Percentiles rank a stretch among this genome's conserved stretches.
Evolutionary conservation across 179 eudicot genomes (phyloP).

Genomic region (Monotropa hypopitys): DNA sequence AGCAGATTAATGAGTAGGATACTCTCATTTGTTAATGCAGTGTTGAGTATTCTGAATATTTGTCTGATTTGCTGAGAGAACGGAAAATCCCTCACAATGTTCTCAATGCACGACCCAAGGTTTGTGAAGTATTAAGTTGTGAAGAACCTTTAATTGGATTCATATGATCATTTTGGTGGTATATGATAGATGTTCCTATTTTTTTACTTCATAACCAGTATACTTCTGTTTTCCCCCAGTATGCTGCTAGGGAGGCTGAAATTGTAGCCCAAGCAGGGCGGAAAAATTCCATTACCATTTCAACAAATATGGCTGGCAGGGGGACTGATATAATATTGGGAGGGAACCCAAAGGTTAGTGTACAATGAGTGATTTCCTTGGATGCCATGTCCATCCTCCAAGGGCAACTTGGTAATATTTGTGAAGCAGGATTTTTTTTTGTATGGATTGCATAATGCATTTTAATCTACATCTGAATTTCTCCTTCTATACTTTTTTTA

Average conservation of each 20-base stretch:
- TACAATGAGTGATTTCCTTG: neutral
- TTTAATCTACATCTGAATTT: neutral
- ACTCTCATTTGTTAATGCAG: slow-evolving; percentile 37
- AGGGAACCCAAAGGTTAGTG: slow-evolving; percentile 86
- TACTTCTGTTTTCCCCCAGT: slow-evolving; percentile 28
- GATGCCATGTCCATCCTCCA: neutral
- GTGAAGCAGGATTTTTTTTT: neutral
- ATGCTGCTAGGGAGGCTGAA: slow-evolving; percentile 99
- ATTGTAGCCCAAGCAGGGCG: slow-evolving; percentile 97
- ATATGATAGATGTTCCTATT: neutral
- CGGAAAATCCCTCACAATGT: slow-evolving; percentile 85
- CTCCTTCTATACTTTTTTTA: neutral
- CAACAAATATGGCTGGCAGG: slow-evolving; percentile 99
- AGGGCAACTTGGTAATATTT: neutral
- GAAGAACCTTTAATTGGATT: neutral
- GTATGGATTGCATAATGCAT: neutral
- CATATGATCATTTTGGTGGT: neutral
- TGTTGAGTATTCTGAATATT: slow-evolving; percentile 87
- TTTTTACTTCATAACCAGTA: neutral
- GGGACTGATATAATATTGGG: slow-evolving; percentile 97
- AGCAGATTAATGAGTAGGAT: neutral
- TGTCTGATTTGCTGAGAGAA: slow-evolving; percentile 58
- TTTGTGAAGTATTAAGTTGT: slow-evolving; percentile 12
- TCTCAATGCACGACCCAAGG: slow-evolving; percentile 98
- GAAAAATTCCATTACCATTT: slow-evolving; percentile 83